These are phyloP conservation scores for Scytalidium sp. DNA, from an alignment of 2,329 filamentous ascomycete genomes.

Conservation along the genomic window DNA sequence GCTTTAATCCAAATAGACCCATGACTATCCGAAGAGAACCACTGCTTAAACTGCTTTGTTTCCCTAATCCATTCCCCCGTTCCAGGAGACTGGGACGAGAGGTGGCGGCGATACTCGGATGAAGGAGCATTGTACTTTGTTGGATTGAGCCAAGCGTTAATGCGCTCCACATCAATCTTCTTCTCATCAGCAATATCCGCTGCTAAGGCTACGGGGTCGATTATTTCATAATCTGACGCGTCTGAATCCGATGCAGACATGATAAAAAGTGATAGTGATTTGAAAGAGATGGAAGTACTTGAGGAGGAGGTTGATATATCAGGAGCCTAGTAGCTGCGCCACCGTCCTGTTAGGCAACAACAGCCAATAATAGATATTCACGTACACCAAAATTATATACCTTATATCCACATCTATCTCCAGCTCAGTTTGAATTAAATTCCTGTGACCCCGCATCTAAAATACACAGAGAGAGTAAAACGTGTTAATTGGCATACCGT, in stretches of 20 bases:
- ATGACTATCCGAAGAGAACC: slow-evolving; percentile 20
- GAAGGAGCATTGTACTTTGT: slow-evolving; percentile 1
- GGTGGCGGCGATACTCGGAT: slow-evolving; percentile 1
- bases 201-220: not conserved
- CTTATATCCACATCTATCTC: too few relatives aligned
- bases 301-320: too few relatives aligned
- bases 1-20: slow-evolving; percentile 45
- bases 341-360: too few relatives aligned
- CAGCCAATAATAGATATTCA: too few relatives aligned
- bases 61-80: slow-evolving; percentile 5
- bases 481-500: too few relatives aligned
- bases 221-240: not conserved
- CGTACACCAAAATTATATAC: too few relatives aligned
- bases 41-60: slow-evolving; percentile 3
- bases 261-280: not conserved
- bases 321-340: too few relatives aligned
- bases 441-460: too few relatives aligned
- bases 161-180: not conserved
- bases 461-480: too few relatives aligned
- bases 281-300: too few relatives aligned
- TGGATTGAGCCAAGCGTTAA: slow-evolving; percentile 3
- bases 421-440: too few relatives aligned
- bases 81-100: slow-evolving; percentile 1
- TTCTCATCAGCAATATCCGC: not conserved
- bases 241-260: not conserved